These are phyloP conservation scores for Tephrocybe rancida DNA, from an alignment of 768 basidiomycete genomes.

Conservation along the genomic window DNA sequence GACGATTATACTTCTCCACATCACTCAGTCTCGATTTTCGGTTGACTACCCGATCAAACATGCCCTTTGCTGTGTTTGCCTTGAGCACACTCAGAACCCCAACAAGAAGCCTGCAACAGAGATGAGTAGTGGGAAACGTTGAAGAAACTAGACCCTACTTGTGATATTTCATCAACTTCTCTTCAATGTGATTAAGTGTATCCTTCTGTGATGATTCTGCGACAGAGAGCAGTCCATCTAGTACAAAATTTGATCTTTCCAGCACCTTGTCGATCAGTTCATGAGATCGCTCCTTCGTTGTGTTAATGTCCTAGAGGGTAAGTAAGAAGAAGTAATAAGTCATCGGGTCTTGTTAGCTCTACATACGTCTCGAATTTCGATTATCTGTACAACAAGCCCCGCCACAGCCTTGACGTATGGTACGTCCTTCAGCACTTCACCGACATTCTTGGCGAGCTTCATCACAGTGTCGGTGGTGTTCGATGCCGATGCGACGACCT, in stretches of 20 bases:
- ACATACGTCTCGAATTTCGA: too few species aligned
- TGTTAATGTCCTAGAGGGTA: background rate
- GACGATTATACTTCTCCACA: background rate
- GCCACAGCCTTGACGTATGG: background rate
- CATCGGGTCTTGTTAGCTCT: too few species aligned
- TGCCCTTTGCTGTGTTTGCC: background rate
- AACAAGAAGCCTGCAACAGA: too few species aligned
- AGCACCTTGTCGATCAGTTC: constrained; percentile 2
- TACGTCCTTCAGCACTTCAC: background rate
- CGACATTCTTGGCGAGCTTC: background rate
- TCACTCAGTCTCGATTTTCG: background rate
- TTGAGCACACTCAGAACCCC: background rate
- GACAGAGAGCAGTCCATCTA: constrained; percentile 2
- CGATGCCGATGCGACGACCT: too few species aligned
- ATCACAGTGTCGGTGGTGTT: background rate
- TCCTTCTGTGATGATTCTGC: background rate
- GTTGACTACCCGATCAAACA: background rate
- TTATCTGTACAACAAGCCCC: too few species aligned
- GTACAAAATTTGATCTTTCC: background rate
- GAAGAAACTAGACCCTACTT: too few species aligned
- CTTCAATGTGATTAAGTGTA: background rate
- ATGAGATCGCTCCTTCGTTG: background rate
- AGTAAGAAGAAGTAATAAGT: background rate
- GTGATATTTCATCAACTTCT: background rate
- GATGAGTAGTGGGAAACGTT: background rate